These are phyloP conservation scores for Acanthamoeba lenticulata DNA, from an alignment of 208 protist genomes.

Conservation along the genomic window DNA sequence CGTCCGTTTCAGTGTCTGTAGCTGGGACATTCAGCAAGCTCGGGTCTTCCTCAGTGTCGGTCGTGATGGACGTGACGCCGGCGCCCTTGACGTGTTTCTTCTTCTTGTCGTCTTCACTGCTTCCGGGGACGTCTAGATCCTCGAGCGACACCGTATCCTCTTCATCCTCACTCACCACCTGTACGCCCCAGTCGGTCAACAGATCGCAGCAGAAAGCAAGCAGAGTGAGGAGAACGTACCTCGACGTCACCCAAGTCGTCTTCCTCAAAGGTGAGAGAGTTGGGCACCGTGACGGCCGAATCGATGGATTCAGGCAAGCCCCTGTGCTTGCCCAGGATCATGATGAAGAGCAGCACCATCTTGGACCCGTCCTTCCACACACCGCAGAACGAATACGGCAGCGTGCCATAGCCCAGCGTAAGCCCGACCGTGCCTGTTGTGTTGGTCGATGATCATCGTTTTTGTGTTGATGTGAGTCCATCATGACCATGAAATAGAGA, in stretches of 20 bases:
- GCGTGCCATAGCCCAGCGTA: neutral
- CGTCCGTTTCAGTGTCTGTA: too few relatives aligned
- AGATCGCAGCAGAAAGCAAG: neutral
- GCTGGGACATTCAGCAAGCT: too few relatives aligned
- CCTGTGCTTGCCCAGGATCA: constrained; percentile 65
- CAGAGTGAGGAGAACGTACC: neutral
- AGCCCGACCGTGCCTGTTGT: constrained; percentile 8
- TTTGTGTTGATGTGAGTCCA: too few relatives aligned
- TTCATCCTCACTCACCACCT: too few relatives aligned
- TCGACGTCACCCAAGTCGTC: neutral
- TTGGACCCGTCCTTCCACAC: neutral
- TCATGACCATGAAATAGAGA: too few relatives aligned
- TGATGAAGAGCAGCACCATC: constrained; percentile 19
- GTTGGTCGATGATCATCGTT: neutral
- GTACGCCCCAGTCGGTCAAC: neutral
- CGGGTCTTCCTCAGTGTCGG: too few relatives aligned
- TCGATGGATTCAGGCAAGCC: constrained; percentile 35
- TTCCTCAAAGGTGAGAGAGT: neutral
- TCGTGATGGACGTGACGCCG: too few relatives aligned
- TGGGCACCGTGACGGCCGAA: neutral
- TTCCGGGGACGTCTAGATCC: too few relatives aligned
- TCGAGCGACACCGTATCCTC: too few relatives aligned
- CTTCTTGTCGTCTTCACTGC: too few relatives aligned
- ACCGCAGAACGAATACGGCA: constrained; percentile 26
- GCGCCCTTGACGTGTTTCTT: too few relatives aligned